Evolutionary conservation across 2,329 filamentous ascomycete species (phyloP).

Genomic region (Xylaria sp.): DNA sequence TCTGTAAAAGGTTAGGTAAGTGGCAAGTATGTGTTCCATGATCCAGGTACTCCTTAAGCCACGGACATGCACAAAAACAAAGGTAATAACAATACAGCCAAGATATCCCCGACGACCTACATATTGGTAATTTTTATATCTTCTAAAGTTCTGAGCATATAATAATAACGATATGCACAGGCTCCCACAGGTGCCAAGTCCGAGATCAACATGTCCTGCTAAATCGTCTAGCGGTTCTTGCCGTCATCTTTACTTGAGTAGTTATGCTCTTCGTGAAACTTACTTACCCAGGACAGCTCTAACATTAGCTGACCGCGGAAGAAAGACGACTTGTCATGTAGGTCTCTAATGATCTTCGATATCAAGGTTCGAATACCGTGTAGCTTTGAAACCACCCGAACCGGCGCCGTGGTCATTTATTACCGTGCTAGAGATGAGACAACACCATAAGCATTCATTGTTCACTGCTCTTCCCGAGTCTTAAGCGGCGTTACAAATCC

Average conservation of each 20-base stretch:
- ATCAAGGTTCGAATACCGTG: constrained; percentile 8
- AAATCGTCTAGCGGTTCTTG: neutral
- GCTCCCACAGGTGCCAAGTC: neutral
- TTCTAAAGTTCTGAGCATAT: neutral
- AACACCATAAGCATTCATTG: constrained; percentile 21
- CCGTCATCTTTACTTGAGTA: too few relatives aligned
- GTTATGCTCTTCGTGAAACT: neutral
- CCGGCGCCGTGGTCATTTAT: neutral
- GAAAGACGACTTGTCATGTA: neutral
- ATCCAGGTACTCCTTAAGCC: neutral
- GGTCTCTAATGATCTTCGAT: constrained; percentile 14
- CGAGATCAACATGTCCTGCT: neutral
- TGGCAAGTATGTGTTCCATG: neutral
- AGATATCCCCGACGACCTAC: too few relatives aligned
- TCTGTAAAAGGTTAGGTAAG: neutral
- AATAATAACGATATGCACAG: neutral
- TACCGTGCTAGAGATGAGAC: constrained; percentile 6
- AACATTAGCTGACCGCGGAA: constrained; percentile 6
- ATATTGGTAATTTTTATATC: too few relatives aligned
- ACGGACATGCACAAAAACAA: neutral
- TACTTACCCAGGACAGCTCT: neutral
- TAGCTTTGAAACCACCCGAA: constrained; percentile 21
- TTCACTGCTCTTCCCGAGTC: constrained; percentile 16
- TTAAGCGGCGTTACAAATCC: neutral
- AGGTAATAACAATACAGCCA: neutral